Evolutionary conservation across 2,329 filamentous ascomycete genomes (phyloP).

Genomic region (Clonostachys solani): DNA sequence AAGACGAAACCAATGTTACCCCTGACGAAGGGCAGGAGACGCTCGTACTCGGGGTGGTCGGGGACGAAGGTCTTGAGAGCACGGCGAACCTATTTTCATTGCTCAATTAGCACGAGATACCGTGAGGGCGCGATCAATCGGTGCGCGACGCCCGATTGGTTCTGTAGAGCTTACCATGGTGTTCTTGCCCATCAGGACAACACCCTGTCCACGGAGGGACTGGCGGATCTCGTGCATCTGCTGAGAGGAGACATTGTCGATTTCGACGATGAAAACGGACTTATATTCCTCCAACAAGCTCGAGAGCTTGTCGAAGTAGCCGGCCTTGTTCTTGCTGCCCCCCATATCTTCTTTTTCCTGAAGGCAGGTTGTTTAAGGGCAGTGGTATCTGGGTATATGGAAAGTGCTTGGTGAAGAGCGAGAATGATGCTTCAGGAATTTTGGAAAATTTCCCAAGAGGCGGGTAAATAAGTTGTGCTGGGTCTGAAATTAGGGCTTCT

Average conservation of each 20-base stretch:
- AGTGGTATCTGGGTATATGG: constrained; percentile 27
- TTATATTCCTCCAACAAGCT: constrained; percentile 91
- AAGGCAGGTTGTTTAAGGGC: constrained; percentile 99
- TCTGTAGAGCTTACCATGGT: constrained; percentile 74
- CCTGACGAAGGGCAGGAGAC: constrained; percentile 91
- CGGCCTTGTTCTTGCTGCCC: constrained; percentile 91
- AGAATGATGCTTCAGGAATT: constrained; percentile 11
- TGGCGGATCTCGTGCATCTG: constrained; percentile 99
- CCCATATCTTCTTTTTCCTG: constrained; percentile 94
- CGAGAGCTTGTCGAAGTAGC: constrained; percentile 99
- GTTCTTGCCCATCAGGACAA: constrained; percentile 99
- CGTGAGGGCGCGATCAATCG: constrained; percentile 13
- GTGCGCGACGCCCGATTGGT: neutral
- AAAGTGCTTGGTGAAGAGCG: constrained; percentile 8
- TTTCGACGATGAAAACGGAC: constrained; percentile 94
- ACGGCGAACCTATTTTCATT: constrained; percentile 69
- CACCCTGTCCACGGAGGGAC: constrained; percentile 83
- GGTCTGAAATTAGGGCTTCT: constrained; percentile 27
- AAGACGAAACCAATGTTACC: constrained; percentile 99
- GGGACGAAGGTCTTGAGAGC: constrained; percentile 90
- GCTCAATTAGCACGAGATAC: constrained; percentile 3
- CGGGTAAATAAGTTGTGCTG: constrained; percentile 18
- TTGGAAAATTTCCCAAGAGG: neutral
- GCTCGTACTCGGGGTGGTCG: constrained; percentile 96
- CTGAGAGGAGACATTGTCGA: constrained; percentile 99